Percentiles rank a stretch among this genome's conserved stretches.
phyloP scores from a whole-genome alignment of 2,329 filamentous ascomycete species.

The Emmonsia crescens region DNA sequence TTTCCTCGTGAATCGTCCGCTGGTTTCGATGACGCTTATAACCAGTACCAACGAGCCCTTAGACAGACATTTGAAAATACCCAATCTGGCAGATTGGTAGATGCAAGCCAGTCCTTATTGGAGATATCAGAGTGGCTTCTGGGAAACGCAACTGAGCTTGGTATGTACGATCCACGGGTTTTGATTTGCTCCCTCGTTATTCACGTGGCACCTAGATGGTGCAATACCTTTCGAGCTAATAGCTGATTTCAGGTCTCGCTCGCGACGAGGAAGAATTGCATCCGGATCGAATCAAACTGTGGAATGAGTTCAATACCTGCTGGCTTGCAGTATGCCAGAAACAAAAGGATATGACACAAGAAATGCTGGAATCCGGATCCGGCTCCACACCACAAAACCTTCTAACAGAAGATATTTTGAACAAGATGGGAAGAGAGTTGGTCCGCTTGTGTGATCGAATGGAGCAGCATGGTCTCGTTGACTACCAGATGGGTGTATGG shows the following conservation, averaged over 20 bases:
- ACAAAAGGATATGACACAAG: slow-evolving; percentile 62
- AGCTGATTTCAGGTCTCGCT: slow-evolving; percentile 56
- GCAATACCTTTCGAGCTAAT: slow-evolving; percentile 18
- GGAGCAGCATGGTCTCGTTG: slow-evolving; percentile 85
- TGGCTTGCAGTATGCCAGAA: slow-evolving; percentile 78
- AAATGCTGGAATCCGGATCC: slow-evolving; percentile 49
- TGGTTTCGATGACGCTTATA: slow-evolving; percentile 57
- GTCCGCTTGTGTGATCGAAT: slow-evolving; percentile 74
- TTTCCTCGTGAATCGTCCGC: slow-evolving; percentile 27
- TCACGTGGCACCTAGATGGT: slow-evolving; percentile 11
- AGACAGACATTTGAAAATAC: slow-evolving; percentile 61
- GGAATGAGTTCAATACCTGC: slow-evolving; percentile 88
- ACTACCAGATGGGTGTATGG: slow-evolving; percentile 95
- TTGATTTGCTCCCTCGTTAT: slow-evolving; percentile 1
- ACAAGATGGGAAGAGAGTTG: slow-evolving; percentile 72
- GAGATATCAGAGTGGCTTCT: slow-evolving; percentile 57
- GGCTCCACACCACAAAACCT: slow-evolving; percentile 49
- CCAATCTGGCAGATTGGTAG: slow-evolving; percentile 48
- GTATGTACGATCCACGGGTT: slow-evolving; percentile 37
- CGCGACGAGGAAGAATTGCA: slow-evolving; percentile 70
- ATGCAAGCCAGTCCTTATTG: slow-evolving; percentile 49
- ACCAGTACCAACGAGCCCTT: slow-evolving; percentile 46
- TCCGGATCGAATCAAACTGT: slow-evolving; percentile 67
- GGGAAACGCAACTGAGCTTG: slow-evolving; percentile 53
- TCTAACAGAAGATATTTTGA: slow-evolving; percentile 57